These are phyloP conservation scores for Pichia occidentalis DNA, from an alignment of 805 yeast genomes.

Conservation along the genomic window DNA sequence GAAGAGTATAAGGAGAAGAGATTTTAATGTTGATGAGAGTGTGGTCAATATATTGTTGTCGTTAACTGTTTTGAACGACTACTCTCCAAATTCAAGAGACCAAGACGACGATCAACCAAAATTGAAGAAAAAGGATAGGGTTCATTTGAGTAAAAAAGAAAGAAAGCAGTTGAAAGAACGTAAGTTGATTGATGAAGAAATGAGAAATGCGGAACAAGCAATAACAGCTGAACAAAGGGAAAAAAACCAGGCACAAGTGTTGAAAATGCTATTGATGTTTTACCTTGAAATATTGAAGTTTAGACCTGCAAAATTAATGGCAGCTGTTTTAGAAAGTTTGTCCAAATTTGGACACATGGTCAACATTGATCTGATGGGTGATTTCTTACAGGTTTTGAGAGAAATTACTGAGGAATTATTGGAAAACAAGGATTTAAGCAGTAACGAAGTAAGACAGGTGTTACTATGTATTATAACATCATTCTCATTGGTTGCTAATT, in stretches of 20 bases:
- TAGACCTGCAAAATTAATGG: constrained; percentile 61
- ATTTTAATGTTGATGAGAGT: constrained; percentile 76
- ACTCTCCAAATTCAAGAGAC: constrained; percentile 57
- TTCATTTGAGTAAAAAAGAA: constrained; percentile 86
- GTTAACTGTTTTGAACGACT: constrained; percentile 58
- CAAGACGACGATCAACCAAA: constrained; percentile 41
- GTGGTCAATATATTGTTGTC: constrained; percentile 69
- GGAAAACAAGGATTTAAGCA: constrained; percentile 37
- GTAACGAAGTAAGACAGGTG: constrained; percentile 58
- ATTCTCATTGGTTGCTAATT: constrained; percentile 75
- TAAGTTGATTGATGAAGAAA: constrained; percentile 81
- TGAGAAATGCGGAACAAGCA: constrained; percentile 79
- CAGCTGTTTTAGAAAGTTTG: constrained; percentile 84
- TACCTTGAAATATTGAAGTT: constrained; percentile 73
- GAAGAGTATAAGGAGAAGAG: constrained; percentile 66
- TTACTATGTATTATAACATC: constrained; percentile 84
- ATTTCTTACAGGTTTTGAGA: constrained; percentile 79
- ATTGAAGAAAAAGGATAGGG: constrained; percentile 78
- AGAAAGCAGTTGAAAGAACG: constrained; percentile 81
- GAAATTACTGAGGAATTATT: constrained; percentile 59
- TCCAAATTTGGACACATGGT: constrained; percentile 89
- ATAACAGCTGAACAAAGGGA: constrained; percentile 86
- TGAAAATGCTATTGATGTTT: constrained; percentile 62
- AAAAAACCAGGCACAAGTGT: constrained; percentile 72
- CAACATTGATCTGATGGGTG: constrained; percentile 88